These are phyloP conservation scores for Cystobasidium sp. DNA, from an alignment of 1,284 basidiomycete genomes.

Conservation along the genomic window DNA sequence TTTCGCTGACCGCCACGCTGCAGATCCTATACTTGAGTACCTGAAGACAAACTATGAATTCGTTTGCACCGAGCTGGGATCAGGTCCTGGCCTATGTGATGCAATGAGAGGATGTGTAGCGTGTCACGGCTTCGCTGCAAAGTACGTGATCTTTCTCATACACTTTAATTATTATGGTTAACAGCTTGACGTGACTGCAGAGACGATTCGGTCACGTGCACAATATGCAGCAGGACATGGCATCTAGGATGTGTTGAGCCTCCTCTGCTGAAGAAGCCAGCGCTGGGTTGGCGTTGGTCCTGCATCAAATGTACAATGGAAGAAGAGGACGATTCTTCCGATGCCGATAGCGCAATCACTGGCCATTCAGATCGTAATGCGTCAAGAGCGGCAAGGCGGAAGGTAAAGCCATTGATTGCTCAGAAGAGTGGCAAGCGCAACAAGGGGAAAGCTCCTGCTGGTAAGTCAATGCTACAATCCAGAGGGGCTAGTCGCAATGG, in stretches of 20 bases:
- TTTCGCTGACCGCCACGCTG: not conserved
- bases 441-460: conserved; percentile 31
- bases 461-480: not conserved
- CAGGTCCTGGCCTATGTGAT: conserved; percentile 87
- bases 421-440: conserved; percentile 16
- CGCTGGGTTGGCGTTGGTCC: conserved; percentile 96
- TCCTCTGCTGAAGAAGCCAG: conserved; percentile 90
- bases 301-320: conserved; percentile 88
- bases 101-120: conserved; percentile 79
- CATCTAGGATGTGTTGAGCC: conserved; percentile 95
- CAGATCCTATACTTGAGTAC: conserved; percentile 54
- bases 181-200: conserved; percentile 59
- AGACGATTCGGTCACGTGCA: conserved; percentile 88
- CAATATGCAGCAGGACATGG: conserved; percentile 85
- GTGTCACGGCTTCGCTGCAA: conserved; percentile 84
- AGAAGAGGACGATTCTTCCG: conserved; percentile 73
- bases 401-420: not conserved
- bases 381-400: not conserved
- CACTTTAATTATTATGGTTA: not conserved
- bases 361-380: conserved; percentile 10
- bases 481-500: not conserved
- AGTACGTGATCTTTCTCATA: conserved; percentile 62
- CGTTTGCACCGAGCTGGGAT: conserved; percentile 89
- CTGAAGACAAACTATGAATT: conserved; percentile 88
- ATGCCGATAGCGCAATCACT: conserved; percentile 23